Evolutionary conservation across 148 eudicot genomes (phyloP).

Genomic region (Silene conica): DNA sequence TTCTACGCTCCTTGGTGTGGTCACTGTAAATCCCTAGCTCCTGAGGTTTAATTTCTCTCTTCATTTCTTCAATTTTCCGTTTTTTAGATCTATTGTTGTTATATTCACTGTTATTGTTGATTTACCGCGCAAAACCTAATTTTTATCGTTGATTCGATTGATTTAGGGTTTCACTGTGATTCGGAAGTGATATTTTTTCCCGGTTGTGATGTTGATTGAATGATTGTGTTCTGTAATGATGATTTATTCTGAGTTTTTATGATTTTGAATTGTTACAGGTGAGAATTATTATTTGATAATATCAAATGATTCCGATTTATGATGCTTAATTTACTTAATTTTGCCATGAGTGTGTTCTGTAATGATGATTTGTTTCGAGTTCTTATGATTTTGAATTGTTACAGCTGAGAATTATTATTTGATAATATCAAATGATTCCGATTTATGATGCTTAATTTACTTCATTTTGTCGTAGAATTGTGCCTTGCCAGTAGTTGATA

Average conservation of each 20-base stretch:
- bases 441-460: not conserved
- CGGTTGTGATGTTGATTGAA: not conserved
- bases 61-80: not conserved
- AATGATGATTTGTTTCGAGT: not conserved
- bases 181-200: not conserved
- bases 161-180: not conserved
- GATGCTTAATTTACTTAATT: no score
- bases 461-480: not conserved
- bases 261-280: not conserved
- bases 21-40: constrained; percentile 85
- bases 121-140: not conserved
- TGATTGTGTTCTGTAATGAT: not conserved
- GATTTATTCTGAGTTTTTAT: not conserved
- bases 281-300: not conserved
- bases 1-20: constrained; percentile 97
- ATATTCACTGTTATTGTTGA: not conserved
- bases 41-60: constrained; percentile 20
- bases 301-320: not conserved
- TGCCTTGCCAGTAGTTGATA: not conserved
- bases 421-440: not conserved
- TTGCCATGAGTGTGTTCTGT: not conserved
- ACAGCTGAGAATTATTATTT: not conserved
- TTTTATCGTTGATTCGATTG: not conserved
- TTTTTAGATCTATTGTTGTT: no score
- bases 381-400: not conserved